Evolutionary conservation across 805 yeast genomes (phyloP).

Genomic region (Naumovozyma baii): DNA sequence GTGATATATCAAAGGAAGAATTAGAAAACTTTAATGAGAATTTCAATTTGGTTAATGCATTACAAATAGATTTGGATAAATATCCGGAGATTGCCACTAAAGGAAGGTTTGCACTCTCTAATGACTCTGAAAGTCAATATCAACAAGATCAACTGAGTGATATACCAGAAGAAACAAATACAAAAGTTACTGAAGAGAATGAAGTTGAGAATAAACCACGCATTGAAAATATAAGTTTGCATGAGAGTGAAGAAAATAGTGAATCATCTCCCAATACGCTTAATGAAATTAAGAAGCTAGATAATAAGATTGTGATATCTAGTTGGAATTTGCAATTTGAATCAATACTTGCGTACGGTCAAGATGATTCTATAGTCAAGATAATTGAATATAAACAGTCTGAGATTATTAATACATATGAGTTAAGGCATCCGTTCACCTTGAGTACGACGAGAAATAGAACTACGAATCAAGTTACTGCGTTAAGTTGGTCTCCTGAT

Average conservation of each 20-base stretch:
- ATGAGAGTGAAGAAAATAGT: constrained; percentile 2
- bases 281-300: constrained; percentile 31
- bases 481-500: constrained; percentile 52
- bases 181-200: constrained; percentile 1
- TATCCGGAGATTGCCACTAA: constrained; percentile 22
- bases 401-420: constrained; percentile 5
- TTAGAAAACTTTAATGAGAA: constrained; percentile 24
- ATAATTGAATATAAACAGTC: constrained; percentile 32
- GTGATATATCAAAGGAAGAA: constrained; percentile 20
- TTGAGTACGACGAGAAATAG: constrained; percentile 14
- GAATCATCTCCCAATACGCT: constrained; percentile 28
- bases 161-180: constrained; percentile 3
- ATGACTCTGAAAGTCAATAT: constrained; percentile 6
- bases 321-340: constrained; percentile 49
- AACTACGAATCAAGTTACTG: constrained; percentile 25
- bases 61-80: constrained; percentile 35
- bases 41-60: constrained; percentile 47
- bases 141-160: not conserved
- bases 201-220: constrained; percentile 5
- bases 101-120: constrained; percentile 25
- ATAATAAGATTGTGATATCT: constrained; percentile 35
- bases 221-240: not conserved
- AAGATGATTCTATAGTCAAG: constrained; percentile 38
- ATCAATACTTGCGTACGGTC: constrained; percentile 46
- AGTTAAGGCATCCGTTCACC: constrained; percentile 31